Percentiles rank a stretch among this genome's conserved stretches.
Evolutionary conservation across 2,329 filamentous ascomycete genomes (phyloP).

Genomic region (Pseudonectria buxi): DNA sequence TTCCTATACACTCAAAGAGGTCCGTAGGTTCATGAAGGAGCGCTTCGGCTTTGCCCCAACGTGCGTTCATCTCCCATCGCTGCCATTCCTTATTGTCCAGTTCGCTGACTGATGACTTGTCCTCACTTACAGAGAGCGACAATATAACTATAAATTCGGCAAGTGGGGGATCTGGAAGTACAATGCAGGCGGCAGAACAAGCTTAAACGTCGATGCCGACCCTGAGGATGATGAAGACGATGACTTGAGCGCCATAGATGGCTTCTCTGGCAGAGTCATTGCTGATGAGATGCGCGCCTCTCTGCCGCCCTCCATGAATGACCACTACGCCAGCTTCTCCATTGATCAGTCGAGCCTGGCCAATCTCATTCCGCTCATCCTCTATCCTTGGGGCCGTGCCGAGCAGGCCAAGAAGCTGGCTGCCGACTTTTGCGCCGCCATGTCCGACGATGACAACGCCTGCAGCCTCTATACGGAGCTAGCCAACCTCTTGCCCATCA

Average conservation of each 20-base stretch:
- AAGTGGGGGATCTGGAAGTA: slow-evolving; percentile 24
- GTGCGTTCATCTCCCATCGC: slow-evolving; percentile 6
- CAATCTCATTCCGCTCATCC: neutral
- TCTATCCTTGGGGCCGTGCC: slow-evolving; percentile 10
- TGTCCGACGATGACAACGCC: slow-evolving; percentile 20
- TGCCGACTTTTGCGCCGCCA: slow-evolving; percentile 20
- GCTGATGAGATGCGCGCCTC: too few species aligned
- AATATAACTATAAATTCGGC: slow-evolving; percentile 24
- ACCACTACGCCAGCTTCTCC: neutral
- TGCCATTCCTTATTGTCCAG: neutral
- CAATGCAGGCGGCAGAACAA: slow-evolving; percentile 12
- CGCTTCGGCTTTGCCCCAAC: slow-evolving; percentile 11
- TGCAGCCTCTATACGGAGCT: slow-evolving; percentile 14
- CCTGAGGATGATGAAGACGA: slow-evolving; percentile 1
- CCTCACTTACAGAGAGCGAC: slow-evolving; percentile 19
- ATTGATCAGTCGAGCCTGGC: slow-evolving; percentile 1
- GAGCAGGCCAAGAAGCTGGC: slow-evolving; percentile 15
- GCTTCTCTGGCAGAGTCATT: neutral
- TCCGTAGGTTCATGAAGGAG: slow-evolving; percentile 15
- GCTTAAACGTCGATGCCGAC: slow-evolving; percentile 3
- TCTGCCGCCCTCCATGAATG: neutral
- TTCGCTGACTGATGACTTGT: neutral
- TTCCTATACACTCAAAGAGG: slow-evolving; percentile 13
- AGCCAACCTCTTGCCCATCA: slow-evolving; percentile 2
- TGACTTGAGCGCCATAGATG: neutral